Base-by-base conservation (phyloP, 805 yeast genomes). In the Suhomyces sp. region DNA sequence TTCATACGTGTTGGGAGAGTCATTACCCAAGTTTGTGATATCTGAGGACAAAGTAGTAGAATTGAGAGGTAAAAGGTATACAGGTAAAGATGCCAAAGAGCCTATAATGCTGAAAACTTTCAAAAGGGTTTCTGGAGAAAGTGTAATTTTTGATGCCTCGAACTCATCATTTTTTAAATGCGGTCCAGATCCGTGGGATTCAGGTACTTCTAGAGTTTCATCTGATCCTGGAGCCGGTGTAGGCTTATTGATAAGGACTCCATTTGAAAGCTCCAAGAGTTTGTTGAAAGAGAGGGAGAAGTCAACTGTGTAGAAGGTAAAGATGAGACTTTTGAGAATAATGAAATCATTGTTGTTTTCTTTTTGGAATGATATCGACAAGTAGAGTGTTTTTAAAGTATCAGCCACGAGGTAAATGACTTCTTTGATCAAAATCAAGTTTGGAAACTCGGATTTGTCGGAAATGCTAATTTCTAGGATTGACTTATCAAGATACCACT, bases 101-200 rank as follows among this genome's bases (percentile, higher is more conserved):
- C 55, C 53, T 19, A 56, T 28, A 7, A 63, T 43, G 5, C 46
- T 42, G 33, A 53, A 56, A 2, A 63, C 20, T 23, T 51, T 53
- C 33, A 55, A 47, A 14, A 53, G 40, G 1, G 60, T 55, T 19
- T 58, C 62, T 12, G 53, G 45, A 2, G 65, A 57, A 6, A 60
- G 38, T 7, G 43, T 40, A 6, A 60, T 37, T n/a, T 44, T 44
- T 11, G 63, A 58, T n/a, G n/a, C n/a, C n/a, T n/a, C n/a, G n/a
- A n/a, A n/a, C n/a, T n/a, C n/a, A n/a, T n/a, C n/a, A n/a, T n/a
- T n/a, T n/a, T n/a, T n/a, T n/a, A n/a, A n/a, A n/a, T n/a, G n/a
- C n/a, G n/a, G n/a, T n/a, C n/a, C n/a, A n/a, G n/a, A n/a, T n/a
- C n/a, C n/a, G n/a, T n/a, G n/a, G n/a, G n/a, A n/a, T n/a, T n/a